Conservation (phyloP, 2,329 filamentous ascomycete species). For the Fusarium sp. region DNA sequence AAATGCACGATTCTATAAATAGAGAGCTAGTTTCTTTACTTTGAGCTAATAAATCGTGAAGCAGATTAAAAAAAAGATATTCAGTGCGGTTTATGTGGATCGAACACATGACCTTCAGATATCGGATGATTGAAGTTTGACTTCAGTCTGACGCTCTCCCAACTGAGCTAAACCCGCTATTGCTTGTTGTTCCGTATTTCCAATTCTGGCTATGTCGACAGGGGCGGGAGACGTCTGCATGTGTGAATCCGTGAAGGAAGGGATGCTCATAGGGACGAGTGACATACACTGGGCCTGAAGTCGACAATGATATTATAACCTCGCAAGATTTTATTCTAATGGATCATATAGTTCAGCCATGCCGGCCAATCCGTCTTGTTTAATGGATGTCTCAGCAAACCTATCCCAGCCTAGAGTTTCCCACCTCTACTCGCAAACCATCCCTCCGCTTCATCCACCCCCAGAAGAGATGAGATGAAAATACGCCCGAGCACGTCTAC, state of each 20-base stretch:
- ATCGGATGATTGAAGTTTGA: constrained; percentile 30
- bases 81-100: constrained; percentile 44
- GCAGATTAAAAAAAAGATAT: constrained; percentile 18
- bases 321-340: neutral
- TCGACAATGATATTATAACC: neutral
- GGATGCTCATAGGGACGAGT: neutral
- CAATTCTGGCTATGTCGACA: neutral
- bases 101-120: constrained; percentile 47
- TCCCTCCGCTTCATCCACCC: constrained; percentile 46
- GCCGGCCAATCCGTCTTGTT: neutral
- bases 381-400: neutral
- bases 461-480: constrained; percentile 45
- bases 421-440: constrained; percentile 47
- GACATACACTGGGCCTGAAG: neutral
- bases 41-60: neutral
- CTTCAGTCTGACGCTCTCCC: constrained; percentile 38
- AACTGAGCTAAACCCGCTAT: constrained; percentile 46
- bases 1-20: neutral
- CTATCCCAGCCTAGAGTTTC: constrained; percentile 5
- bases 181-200: neutral
- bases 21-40: neutral
- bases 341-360: neutral
- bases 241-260: neutral
- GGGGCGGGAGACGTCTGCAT: neutral
- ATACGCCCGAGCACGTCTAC: constrained; percentile 55